A percentile compares a stretch with the other conserved stretches of the same genome.
These are phyloP conservation scores for Chromera velia DNA, from an alignment of 73 alveolate genomes.

Conservation along the genomic window DNA sequence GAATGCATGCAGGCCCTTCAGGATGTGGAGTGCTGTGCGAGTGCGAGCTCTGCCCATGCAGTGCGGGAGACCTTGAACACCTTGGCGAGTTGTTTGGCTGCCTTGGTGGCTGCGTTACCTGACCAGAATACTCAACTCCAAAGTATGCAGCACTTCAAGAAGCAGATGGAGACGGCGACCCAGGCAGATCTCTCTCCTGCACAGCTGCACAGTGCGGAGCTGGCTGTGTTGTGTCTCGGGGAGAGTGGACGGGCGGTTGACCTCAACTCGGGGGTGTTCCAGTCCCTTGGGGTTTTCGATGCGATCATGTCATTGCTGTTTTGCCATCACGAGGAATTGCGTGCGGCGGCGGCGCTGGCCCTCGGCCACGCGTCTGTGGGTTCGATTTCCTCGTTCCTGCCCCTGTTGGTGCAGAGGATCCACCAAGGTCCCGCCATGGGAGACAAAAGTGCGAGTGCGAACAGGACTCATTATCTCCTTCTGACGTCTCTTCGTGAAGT, in stretches of 20 bases:
- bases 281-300: slow-evolving; percentile 1
- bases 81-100: slow-evolving; percentile 36
- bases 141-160: too few relatives aligned
- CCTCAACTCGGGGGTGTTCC: background rate
- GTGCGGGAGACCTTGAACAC: slow-evolving; percentile 22
- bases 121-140: slow-evolving; percentile 23
- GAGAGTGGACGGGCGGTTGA: slow-evolving; percentile 50
- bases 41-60: background rate
- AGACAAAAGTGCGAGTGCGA: background rate
- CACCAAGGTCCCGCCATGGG: slow-evolving; percentile 10
- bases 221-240: slow-evolving; percentile 60
- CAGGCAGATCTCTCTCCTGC: background rate
- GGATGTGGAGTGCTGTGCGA: background rate
- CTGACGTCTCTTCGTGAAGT: slow-evolving; percentile 62
- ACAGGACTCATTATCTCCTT: slow-evolving; percentile 49
- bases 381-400: slow-evolving; percentile 56
- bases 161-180: background rate
- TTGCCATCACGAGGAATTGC: slow-evolving; percentile 49
- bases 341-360: slow-evolving; percentile 66
- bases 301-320: slow-evolving; percentile 38
- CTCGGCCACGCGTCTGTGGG: slow-evolving; percentile 71
- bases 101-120: slow-evolving; percentile 15
- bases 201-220: slow-evolving; percentile 21
- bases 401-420: slow-evolving; percentile 50
- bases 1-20: too few relatives aligned